Base-by-base conservation (phyloP, 345 rosid species). In the Hibiscus mutabilis region DNA sequence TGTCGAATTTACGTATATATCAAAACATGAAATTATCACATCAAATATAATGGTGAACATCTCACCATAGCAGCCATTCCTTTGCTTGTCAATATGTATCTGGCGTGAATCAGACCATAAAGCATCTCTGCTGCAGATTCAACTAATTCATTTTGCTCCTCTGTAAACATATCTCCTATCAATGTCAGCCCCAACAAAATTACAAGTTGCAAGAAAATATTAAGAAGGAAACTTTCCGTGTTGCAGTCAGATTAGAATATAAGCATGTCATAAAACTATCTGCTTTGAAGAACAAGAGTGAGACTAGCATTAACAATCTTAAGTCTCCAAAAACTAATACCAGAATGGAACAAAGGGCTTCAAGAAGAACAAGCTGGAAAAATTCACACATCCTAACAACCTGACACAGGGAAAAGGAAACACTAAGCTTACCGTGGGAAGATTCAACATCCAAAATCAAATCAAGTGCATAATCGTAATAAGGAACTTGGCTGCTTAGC, bases 51-150 rank as follows among this genome's bases (percentile, higher is more conserved):
- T 53, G 58, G 59, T 19, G 0, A 59, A 75, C 75, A 66, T 37
- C 80, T 82, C 81, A 94, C 98, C 98, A 94, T 94, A 35, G 96
- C 96, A 67, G 96, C 86, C 80, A 91, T 87, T 65, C 98, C 98
- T 84, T 94, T 94, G 89, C 86, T 86, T 46, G 97, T 94, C 91
- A 94, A 82, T 68, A 91, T 81, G 77, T 90, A 94, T 68, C 98
- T 91, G 27, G 97, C 86, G 78, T 94, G 98, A 80, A 94, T 90
- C 82, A 94, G 77, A 68, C 98, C 98, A 75, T 94, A 94, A 61
- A 94, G 89, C 98, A 91, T 89, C 89, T 93, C 98, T n/a, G 96
- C 97, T 4, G 98, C 97, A 42, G 98, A 93, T 80, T 93, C 98
- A 60, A 93, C 86, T 72, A 91, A 74, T 60, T 93, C 98, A 84